A percentile compares a stretch with the other conserved stretches of the same genome.
Conservation (phyloP, 371 early-diverging fungal genomes). For the Syncephalastrum monosporum region DNA sequence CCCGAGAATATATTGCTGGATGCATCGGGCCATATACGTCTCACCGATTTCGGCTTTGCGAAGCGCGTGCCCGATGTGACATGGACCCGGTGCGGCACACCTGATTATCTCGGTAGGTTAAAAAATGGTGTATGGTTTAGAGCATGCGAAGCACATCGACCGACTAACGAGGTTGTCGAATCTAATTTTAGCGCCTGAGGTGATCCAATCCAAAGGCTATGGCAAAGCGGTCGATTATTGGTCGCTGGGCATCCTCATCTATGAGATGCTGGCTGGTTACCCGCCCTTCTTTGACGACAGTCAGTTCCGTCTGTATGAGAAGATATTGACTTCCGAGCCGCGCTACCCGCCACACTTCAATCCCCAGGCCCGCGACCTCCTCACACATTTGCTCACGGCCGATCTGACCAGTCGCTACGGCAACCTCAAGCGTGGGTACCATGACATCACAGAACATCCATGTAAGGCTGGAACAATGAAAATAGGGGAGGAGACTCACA, state of each 20-base stretch:
- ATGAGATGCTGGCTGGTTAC: conserved; percentile 83
- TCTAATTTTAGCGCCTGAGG: conserved; percentile 80
- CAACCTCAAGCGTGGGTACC: conserved; percentile 80
- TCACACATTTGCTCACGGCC: conserved; percentile 80
- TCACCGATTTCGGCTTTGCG: conserved; percentile 99
- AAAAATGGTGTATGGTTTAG: too few relatives aligned
- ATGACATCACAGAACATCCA: conserved; percentile 77
- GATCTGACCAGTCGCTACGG: conserved; percentile 91
- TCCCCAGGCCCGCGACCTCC: conserved; percentile 80
- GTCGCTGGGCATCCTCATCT: conserved; percentile 96
- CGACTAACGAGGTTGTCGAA: background rate
- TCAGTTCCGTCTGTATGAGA: conserved; percentile 85
- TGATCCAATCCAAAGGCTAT: conserved; percentile 94
- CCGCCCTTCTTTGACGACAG: conserved; percentile 96
- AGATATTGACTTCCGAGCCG: conserved; percentile 82
- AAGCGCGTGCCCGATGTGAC: conserved; percentile 64
- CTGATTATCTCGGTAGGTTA: conserved; percentile 79
- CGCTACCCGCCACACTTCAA: conserved; percentile 86
- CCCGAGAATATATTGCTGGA: conserved; percentile 95
- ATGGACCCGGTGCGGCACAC: conserved; percentile 95
- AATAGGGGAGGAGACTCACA: conserved; percentile 9
- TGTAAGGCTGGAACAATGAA: conserved; percentile 47
- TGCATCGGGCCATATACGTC: conserved; percentile 91
- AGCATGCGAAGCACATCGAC: background rate
- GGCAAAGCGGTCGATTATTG: conserved; percentile 97